These are phyloP conservation scores for Prillingera fragicola DNA, from an alignment of 1,284 basidiomycete genomes.

Conservation along the genomic window DNA sequence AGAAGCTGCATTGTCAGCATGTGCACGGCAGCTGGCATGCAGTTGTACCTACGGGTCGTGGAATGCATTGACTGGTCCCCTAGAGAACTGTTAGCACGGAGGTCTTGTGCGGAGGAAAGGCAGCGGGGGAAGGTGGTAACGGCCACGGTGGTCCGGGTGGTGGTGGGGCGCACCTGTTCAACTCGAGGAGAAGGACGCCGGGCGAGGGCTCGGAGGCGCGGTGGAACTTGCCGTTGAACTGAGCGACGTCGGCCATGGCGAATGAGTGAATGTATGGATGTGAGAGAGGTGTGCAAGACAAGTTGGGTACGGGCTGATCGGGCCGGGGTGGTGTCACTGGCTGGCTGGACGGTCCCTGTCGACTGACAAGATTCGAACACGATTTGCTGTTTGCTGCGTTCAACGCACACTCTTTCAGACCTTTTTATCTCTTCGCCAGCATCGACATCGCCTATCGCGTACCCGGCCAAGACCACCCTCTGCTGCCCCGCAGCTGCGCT, in stretches of 20 bases:
- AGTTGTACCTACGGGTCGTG: conserved; percentile 52
- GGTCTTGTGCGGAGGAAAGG: neutral
- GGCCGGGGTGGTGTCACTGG: neutral
- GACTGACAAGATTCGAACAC: too few relatives aligned
- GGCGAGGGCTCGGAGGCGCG: conserved; percentile 25
- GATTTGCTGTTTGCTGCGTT: too few relatives aligned
- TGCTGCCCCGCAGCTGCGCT: too few relatives aligned
- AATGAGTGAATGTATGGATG: neutral
- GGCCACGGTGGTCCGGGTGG: conserved; percentile 2
- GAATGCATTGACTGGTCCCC: conserved; percentile 72
- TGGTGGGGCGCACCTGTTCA: conserved; percentile 39
- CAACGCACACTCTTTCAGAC: too few relatives aligned
- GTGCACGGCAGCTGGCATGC: neutral
- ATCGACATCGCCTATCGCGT: too few relatives aligned
- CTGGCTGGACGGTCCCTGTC: too few relatives aligned
- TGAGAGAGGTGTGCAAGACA: neutral
- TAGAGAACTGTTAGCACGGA: conserved; percentile 36
- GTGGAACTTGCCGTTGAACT: conserved; percentile 32
- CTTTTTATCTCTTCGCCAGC: too few relatives aligned
- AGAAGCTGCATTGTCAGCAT: conserved; percentile 55
- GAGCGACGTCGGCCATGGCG: conserved; percentile 12
- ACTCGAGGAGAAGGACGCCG: conserved; percentile 44
- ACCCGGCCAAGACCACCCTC: too few relatives aligned
- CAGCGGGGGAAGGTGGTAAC: neutral
- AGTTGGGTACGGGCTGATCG: too few relatives aligned